Conservation (phyloP, 176 grass and related monocot genomes). For the Triticum urartu region DNA sequence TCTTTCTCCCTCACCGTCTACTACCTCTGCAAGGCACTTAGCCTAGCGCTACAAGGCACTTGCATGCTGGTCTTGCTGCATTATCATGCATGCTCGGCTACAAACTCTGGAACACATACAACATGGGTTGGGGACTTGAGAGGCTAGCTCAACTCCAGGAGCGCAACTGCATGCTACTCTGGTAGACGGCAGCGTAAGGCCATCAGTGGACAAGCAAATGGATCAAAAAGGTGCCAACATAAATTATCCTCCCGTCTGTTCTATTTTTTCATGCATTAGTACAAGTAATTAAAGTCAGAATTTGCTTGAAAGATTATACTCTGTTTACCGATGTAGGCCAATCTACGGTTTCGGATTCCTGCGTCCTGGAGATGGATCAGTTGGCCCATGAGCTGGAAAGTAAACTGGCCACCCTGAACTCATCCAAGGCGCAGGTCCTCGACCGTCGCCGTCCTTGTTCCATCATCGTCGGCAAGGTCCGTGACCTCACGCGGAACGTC, state of each 20-base stretch:
- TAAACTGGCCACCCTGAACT: neutral
- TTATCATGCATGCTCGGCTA: no score
- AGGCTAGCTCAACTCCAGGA: neutral
- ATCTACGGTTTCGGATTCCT: neutral
- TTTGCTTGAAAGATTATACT: no score
- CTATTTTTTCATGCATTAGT: neutral
- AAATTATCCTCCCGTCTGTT: neutral
- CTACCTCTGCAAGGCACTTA: no score
- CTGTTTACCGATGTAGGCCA: neutral
- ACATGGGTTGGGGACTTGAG: neutral
- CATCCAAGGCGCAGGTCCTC: neutral
- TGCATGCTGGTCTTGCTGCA: no score
- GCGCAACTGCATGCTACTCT: neutral
- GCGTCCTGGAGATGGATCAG: neutral
- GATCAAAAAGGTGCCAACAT: neutral
- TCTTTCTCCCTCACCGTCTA: no score
- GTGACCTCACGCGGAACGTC: neutral
- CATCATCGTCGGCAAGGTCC: constrained; percentile 7
- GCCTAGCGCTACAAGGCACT: no score
- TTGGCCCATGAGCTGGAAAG: neutral
- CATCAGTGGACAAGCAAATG: neutral
- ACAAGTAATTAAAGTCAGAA: no score
- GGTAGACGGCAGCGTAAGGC: no score
- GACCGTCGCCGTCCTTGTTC: neutral
- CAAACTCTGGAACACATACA: no score